Conservation (phyloP, 192 early-diverging fungal genomes). For the Spizellomyces sp. region DNA sequence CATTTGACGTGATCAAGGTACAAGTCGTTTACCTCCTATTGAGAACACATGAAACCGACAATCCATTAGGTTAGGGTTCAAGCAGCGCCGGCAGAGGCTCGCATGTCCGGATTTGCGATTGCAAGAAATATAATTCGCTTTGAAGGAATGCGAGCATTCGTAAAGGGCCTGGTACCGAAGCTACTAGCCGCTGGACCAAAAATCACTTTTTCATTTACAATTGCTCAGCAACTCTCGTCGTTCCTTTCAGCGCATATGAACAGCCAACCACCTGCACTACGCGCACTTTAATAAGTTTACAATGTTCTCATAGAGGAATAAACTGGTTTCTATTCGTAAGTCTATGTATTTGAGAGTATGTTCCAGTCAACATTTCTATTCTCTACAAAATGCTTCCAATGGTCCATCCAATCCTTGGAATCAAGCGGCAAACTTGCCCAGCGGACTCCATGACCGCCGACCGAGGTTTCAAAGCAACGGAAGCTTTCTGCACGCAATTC, state of each 20-base stretch:
- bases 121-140: slow-evolving; percentile 75
- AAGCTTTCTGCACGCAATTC: slow-evolving; percentile 66
- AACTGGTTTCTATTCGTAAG: too few relatives aligned
- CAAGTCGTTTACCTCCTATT: slow-evolving; percentile 23
- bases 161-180: slow-evolving; percentile 66
- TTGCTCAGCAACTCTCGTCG: slow-evolving; percentile 78
- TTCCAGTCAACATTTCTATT: too few relatives aligned
- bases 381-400: slow-evolving; percentile 5
- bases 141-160: slow-evolving; percentile 87
- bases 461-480: slow-evolving; percentile 68
- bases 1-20: slow-evolving; percentile 96
- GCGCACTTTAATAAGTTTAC: too few relatives aligned
- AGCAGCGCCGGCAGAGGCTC: slow-evolving; percentile 80
- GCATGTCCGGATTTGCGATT: slow-evolving; percentile 77
- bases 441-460: slow-evolving; percentile 46
- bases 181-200: slow-evolving; percentile 71
- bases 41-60: background rate
- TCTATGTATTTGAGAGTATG: too few relatives aligned
- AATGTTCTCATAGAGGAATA: too few relatives aligned
- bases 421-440: background rate
- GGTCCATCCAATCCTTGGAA: background rate
- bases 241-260: background rate
- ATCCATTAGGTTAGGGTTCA: slow-evolving; percentile 65
- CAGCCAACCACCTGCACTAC: too few relatives aligned
- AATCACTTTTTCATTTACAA: slow-evolving; percentile 89